Conservation (phyloP, 2,329 filamentous ascomycete species). For the Ophidiomyces ophidiicola region DNA sequence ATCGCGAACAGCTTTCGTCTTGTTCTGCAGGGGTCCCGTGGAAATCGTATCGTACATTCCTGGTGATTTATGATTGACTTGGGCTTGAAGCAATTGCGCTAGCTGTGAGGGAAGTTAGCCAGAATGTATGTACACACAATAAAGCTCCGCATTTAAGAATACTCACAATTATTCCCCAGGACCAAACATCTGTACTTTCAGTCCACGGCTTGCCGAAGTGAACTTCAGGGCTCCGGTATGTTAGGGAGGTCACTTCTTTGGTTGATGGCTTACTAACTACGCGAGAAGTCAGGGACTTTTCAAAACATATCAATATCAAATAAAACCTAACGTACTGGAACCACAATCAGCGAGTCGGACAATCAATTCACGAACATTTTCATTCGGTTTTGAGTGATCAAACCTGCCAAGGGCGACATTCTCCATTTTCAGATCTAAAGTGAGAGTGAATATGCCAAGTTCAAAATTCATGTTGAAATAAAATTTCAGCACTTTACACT, state of each 20-base stretch:
- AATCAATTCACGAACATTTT: conserved; percentile 14
- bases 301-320: neutral
- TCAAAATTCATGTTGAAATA: neutral
- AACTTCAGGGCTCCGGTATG: conserved; percentile 16
- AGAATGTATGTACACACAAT: neutral
- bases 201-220: conserved; percentile 16
- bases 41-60: conserved; percentile 15
- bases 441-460: neutral
- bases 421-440: conserved; percentile 17
- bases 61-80: conserved; percentile 14
- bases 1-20: conserved; percentile 12
- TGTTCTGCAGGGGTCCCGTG: conserved; percentile 13
- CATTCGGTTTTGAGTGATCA: conserved; percentile 13
- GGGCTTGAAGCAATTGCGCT: conserved; percentile 14
- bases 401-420: conserved; percentile 14
- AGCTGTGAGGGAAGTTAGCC: conserved; percentile 10
- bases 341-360: conserved; percentile 16
- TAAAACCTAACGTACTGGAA: conserved; percentile 11
- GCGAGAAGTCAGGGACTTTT: conserved; percentile 4
- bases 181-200: conserved; percentile 16
- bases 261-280: conserved; percentile 14
- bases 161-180: conserved; percentile 17
- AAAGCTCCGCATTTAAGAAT: neutral
- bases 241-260: conserved; percentile 14
- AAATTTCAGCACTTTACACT: conserved; percentile 1